phyloP scores from a whole-genome alignment of 768 basidiomycete genomes.

The Ephemerocybe angulata region DNA sequence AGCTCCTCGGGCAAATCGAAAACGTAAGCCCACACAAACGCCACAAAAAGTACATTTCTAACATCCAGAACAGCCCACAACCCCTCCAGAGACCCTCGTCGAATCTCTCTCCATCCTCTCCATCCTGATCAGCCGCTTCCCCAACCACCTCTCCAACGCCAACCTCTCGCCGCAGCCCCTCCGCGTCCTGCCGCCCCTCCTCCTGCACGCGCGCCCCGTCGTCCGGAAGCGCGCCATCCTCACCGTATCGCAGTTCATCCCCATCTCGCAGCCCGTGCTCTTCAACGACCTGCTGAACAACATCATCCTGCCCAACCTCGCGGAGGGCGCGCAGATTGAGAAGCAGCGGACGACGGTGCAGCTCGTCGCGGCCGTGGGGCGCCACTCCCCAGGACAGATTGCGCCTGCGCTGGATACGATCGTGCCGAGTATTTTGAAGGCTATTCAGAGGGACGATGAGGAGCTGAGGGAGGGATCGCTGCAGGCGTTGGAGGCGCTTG shows the following conservation, averaged over 20 bases:
- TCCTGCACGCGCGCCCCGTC: constrained; percentile 73
- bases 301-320: constrained; percentile 59
- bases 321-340: constrained; percentile 49
- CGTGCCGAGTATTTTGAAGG: constrained; percentile 68
- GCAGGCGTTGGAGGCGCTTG: constrained; percentile 85
- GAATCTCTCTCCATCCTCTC: constrained; percentile 84
- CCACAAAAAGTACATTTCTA: background rate
- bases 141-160: constrained; percentile 56
- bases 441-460: constrained; percentile 72
- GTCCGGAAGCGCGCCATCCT: constrained; percentile 91
- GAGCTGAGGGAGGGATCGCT: constrained; percentile 78
- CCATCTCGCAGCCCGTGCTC: constrained; percentile 59
- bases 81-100: constrained; percentile 76
- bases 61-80: constrained; percentile 46
- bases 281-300: constrained; percentile 59
- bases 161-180: constrained; percentile 58
- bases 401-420: constrained; percentile 57
- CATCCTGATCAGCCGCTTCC: constrained; percentile 84
- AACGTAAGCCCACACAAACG: constrained; percentile 47
- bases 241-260: constrained; percentile 81
- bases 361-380: constrained; percentile 75
- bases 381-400: constrained; percentile 67
- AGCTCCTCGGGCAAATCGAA: constrained; percentile 73
- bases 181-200: constrained; percentile 62
- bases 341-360: constrained; percentile 77